Percentiles rank a stretch among this genome's conserved stretches.
Evolutionary conservation across 805 yeast genomes (phyloP).

Genomic region (baker's yeast (Saccharomyces cerevisiae)): DNA sequence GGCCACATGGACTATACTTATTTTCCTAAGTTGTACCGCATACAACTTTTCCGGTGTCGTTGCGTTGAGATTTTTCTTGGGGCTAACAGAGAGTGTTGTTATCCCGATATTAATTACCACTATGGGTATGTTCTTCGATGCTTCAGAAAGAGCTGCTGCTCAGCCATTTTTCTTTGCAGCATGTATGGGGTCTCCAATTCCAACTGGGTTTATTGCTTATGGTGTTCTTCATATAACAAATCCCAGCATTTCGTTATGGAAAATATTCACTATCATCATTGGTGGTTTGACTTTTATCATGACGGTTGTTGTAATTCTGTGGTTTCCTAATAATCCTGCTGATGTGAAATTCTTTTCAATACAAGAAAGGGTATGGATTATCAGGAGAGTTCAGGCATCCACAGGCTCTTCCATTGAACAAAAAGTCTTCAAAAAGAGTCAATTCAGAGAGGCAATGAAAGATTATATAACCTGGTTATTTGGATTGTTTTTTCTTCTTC

Average conservation of each 20-base stretch:
- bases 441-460: conserved; percentile 41
- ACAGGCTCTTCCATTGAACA: conserved; percentile 39
- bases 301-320: conserved; percentile 29
- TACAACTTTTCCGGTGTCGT: conserved; percentile 39
- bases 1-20: conserved; percentile 38
- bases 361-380: conserved; percentile 46
- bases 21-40: conserved; percentile 41
- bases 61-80: conserved; percentile 43
- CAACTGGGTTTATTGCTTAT: conserved; percentile 43
- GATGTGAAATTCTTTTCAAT: conserved; percentile 39
- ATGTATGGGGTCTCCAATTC: conserved; percentile 44
- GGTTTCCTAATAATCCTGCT: conserved; percentile 52
- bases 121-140: conserved; percentile 42
- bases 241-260: conserved; percentile 36
- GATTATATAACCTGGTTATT: conserved; percentile 44
- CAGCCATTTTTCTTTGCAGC: conserved; percentile 48
- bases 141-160: conserved; percentile 40
- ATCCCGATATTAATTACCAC: conserved; percentile 40
- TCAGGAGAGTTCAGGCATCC: conserved; percentile 36
- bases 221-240: conserved; percentile 29
- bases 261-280: conserved; percentile 45
- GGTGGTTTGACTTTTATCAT: conserved; percentile 46
- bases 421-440: conserved; percentile 39
- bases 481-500: conserved; percentile 34
- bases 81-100: conserved; percentile 41